Percentiles rank a stretch among this genome's conserved stretches.
phyloP scores from a whole-genome alignment of 345 rosid species.

The Arabis alpina region DNA sequence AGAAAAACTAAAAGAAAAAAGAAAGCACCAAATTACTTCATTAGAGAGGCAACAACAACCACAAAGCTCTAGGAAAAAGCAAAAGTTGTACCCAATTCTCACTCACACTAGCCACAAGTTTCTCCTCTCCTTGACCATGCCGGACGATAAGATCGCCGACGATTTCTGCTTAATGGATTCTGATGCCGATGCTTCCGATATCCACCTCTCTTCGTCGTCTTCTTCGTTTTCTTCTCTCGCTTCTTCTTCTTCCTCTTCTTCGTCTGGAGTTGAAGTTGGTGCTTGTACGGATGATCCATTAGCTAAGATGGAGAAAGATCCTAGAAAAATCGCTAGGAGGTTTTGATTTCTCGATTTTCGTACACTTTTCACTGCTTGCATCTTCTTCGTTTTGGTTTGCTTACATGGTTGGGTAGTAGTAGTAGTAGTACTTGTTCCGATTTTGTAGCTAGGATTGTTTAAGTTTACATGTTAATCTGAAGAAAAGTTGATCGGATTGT shows the following conservation, averaged over 20 bases:
- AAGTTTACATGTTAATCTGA: too few relatives aligned
- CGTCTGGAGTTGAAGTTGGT: constrained; percentile 6
- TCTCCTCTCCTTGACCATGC: constrained; percentile 36
- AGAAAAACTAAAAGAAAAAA: not conserved
- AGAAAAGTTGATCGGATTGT: too few relatives aligned
- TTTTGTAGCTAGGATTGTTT: too few relatives aligned
- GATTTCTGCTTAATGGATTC: constrained; percentile 6
- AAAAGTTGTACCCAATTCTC: constrained; percentile 17
- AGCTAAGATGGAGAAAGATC: constrained; percentile 51
- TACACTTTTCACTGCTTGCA: not conserved
- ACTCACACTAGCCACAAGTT: constrained; percentile 30
- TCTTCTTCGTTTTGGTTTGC: not conserved
- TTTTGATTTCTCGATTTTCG: constrained; percentile 15
- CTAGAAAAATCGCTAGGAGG: constrained; percentile 58
- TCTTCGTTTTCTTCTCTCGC: constrained; percentile 10
- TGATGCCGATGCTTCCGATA: constrained; percentile 27
- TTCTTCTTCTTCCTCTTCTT: constrained; percentile 23
- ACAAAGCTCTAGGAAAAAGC: constrained; percentile 13
- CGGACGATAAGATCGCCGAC: constrained; percentile 32
- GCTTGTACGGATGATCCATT: constrained; percentile 32
- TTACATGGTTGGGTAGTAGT: constrained; percentile 4
- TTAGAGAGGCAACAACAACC: constrained; percentile 14
- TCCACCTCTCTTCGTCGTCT: constrained; percentile 33
- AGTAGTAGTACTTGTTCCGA: too few relatives aligned
- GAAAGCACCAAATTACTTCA: constrained; percentile 20